Conservation (phyloP, 2,329 filamentous ascomycete species). For the Ophiocordyceps sinensis region DNA sequence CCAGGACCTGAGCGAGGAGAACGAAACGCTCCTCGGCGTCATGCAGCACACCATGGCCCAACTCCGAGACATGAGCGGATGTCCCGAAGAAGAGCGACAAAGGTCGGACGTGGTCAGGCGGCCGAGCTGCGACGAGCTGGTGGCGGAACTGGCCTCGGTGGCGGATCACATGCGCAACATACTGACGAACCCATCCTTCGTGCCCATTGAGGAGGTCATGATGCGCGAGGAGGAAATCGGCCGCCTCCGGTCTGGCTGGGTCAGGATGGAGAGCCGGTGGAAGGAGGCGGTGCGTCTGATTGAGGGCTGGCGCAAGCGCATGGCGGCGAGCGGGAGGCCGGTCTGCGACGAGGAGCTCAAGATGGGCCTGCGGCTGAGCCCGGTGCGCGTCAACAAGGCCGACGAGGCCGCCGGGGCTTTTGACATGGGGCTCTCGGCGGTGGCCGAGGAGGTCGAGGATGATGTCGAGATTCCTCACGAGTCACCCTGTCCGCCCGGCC, state of each 20-base stretch:
- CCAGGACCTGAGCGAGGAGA: slow-evolving; percentile 77
- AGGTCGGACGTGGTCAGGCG: slow-evolving; percentile 19
- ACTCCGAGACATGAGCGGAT: slow-evolving; percentile 55
- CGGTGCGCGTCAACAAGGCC: slow-evolving; percentile 39
- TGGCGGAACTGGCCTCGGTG: slow-evolving; percentile 58
- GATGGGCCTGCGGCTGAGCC: slow-evolving; percentile 51
- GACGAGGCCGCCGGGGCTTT: slow-evolving; percentile 27
- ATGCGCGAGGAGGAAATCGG: slow-evolving; percentile 84
- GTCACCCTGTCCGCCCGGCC: slow-evolving; percentile 15
- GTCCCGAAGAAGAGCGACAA: slow-evolving; percentile 21
- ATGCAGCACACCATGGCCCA: slow-evolving; percentile 57
- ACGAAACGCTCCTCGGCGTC: slow-evolving; percentile 64
- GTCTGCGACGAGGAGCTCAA: slow-evolving; percentile 55
- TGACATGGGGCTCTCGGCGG: slow-evolving; percentile 26
- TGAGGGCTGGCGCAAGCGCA: slow-evolving; percentile 77
- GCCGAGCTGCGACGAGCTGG: slow-evolving; percentile 48
- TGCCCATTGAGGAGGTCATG: slow-evolving; percentile 86
- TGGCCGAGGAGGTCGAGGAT: slow-evolving; percentile 32
- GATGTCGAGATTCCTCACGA: slow-evolving; percentile 3
- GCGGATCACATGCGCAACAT: slow-evolving; percentile 71
- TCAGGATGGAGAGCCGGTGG: slow-evolving; percentile 87
- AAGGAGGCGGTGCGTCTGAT: slow-evolving; percentile 81
- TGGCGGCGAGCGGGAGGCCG: slow-evolving; percentile 54
- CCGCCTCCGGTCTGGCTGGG: slow-evolving; percentile 71
- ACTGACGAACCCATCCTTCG: slow-evolving; percentile 90